Evolutionary conservation across 1,139 yeast genomes (phyloP).

Genomic region (Debaryomyces sp.): DNA sequence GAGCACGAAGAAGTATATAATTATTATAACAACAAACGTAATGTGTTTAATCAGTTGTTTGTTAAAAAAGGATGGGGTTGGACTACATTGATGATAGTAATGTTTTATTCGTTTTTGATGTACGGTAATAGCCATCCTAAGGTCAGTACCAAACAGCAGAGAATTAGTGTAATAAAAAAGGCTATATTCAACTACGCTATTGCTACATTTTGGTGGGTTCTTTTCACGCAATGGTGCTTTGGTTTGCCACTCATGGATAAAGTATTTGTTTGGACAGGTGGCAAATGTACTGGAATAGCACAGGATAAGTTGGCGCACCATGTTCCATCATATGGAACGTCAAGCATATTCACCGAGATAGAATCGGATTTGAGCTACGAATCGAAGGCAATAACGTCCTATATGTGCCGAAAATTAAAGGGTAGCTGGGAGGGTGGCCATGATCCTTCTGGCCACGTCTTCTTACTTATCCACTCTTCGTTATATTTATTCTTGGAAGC

Average conservation of each 20-base stretch:
- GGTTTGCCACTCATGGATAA: conserved; percentile 91
- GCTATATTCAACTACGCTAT: conserved; percentile 44
- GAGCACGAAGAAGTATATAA: conserved; percentile 45
- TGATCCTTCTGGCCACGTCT: conserved; percentile 95
- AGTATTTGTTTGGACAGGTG: conserved; percentile 81
- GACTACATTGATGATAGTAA: conserved; percentile 56
- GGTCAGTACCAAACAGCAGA: conserved; percentile 9
- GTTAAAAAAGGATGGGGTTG: conserved; percentile 94
- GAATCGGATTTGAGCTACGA: conserved; percentile 14
- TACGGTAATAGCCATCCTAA: conserved; percentile 14
- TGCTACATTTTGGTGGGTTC: conserved; percentile 77
- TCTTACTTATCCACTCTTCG: conserved; percentile 72
- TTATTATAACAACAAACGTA: conserved; percentile 64
- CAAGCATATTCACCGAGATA: conserved; percentile 2
- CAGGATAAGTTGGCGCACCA: conserved; percentile 12
- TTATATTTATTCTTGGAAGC: conserved; percentile 72
- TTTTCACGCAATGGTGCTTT: conserved; percentile 88
- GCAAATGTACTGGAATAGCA: conserved; percentile 55
- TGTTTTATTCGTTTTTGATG: conserved; percentile 29
- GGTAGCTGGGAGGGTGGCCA: conserved; percentile 93
- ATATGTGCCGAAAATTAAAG: conserved; percentile 58
- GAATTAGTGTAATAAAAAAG: conserved; percentile 11
- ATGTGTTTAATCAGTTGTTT: conserved; percentile 68
- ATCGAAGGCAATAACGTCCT: conserved; percentile 39
- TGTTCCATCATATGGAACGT: neutral